A percentile compares a stretch with the other conserved stretches of the same genome.
Evolutionary conservation across 352 stramenopile genomes (phyloP).

Genomic region (Chrysophaeum taylorii): DNA sequence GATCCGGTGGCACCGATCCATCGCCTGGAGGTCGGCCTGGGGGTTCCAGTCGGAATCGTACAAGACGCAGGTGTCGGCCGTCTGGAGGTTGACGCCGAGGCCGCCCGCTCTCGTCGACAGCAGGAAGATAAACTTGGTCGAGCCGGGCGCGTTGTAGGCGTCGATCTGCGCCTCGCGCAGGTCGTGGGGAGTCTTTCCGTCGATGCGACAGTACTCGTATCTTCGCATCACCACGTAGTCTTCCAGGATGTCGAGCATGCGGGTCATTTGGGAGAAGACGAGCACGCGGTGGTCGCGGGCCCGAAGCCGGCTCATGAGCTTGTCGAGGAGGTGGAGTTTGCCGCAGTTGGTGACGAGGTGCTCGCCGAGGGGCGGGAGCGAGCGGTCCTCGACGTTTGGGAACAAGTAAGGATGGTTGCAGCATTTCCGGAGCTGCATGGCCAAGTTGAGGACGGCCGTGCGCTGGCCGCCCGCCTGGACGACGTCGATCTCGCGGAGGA

Average conservation of each 20-base stretch:
- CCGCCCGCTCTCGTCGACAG: constrained; percentile 87
- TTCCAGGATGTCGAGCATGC: constrained; percentile 91
- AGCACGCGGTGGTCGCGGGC: constrained; percentile 50
- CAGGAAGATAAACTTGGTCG: constrained; percentile 89
- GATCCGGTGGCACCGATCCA: constrained; percentile 93
- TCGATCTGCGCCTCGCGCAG: constrained; percentile 86
- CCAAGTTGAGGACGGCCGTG: constrained; percentile 86
- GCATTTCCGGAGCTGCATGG: constrained; percentile 97
- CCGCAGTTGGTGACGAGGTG: constrained; percentile 92
- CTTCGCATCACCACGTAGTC: constrained; percentile 83
- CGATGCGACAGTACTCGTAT: constrained; percentile 85
- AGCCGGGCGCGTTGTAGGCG: constrained; percentile 82
- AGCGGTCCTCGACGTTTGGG: constrained; percentile 85
- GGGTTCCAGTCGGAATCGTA: constrained; percentile 87
- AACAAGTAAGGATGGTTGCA: constrained; percentile 99
- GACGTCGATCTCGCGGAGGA: constrained; percentile 79
- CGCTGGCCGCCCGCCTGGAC: constrained; percentile 49
- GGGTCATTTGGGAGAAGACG: constrained; percentile 64
- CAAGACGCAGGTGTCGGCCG: constrained; percentile 84
- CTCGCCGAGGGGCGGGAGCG: constrained; percentile 81
- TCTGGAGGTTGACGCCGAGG: constrained; percentile 95
- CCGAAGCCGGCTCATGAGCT: constrained; percentile 55
- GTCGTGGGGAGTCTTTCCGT: constrained; percentile 72
- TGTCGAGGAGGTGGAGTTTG: constrained; percentile 92
- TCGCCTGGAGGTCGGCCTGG: constrained; percentile 74